These are phyloP conservation scores for Penicillium ochrochloron DNA, from an alignment of 495 filamentous ascomycete genomes.

Conservation along the genomic window DNA sequence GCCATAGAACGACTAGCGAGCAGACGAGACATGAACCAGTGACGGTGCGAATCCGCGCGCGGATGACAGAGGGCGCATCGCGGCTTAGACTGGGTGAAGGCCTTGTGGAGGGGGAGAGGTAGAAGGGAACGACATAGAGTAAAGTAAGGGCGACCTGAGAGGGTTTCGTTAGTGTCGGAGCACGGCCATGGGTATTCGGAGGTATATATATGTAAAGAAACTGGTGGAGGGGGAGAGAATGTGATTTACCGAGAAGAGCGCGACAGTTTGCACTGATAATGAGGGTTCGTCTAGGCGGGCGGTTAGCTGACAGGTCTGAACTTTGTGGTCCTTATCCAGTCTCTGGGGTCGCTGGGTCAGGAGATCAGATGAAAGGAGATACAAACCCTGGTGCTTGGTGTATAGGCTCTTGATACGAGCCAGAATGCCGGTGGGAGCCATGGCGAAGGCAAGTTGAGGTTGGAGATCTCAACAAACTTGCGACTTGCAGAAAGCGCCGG, in stretches of 20 bases:
- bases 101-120: constrained; percentile 76
- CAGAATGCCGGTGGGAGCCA: constrained; percentile 46
- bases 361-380: background rate
- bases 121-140: constrained; percentile 90
- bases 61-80: constrained; percentile 89
- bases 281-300: constrained; percentile 47
- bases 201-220: background rate
- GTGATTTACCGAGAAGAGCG: constrained; percentile 52
- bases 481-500: background rate
- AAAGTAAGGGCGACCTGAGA: constrained; percentile 73
- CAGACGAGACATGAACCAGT: constrained; percentile 68
- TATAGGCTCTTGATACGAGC: constrained; percentile 45
- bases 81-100: constrained; percentile 81
- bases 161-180: background rate
- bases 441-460: constrained; percentile 11
- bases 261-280: constrained; percentile 52
- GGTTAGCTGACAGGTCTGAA: constrained; percentile 26
- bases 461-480: background rate
- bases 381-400: constrained; percentile 38
- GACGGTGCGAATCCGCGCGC: constrained; percentile 80
- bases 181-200: background rate
- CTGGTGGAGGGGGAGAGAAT: background rate
- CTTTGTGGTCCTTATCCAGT: constrained; percentile 10
- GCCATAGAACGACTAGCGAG: constrained; percentile 61
- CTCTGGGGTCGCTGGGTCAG: background rate